Conservation (phyloP, 2,329 filamentous ascomycete species). For the Trichoderma sp. region DNA sequence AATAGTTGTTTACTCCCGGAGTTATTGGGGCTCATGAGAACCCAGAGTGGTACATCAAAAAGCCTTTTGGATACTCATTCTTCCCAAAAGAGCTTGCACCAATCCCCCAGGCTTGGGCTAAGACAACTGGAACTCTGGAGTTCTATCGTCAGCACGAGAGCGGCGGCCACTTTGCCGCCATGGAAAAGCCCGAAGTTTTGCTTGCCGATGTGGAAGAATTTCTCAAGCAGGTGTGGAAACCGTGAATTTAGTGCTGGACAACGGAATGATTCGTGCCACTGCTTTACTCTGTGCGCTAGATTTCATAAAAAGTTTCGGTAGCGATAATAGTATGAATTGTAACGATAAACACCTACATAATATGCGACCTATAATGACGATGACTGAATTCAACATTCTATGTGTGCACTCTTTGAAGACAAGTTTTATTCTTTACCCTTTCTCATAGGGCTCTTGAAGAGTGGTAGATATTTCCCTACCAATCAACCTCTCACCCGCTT, state of each 20-base stretch:
- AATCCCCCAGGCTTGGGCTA: conserved; percentile 11
- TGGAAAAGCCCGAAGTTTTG: conserved; percentile 13
- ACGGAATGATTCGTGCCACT: background rate
- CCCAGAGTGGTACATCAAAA: conserved; percentile 10
- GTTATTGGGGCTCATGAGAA: conserved; percentile 15
- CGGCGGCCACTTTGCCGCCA: conserved; percentile 20
- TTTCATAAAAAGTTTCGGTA: background rate
- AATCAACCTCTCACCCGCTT: background rate
- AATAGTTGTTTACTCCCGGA: conserved; percentile 7
- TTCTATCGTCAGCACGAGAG: conserved; percentile 18
- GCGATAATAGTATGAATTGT: background rate
- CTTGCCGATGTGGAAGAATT: conserved; percentile 24
- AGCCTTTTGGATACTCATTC: conserved; percentile 19
- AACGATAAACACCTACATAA: background rate
- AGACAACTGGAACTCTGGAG: background rate
- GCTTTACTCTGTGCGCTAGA: background rate
- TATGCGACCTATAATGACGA: background rate
- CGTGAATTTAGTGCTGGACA: background rate
- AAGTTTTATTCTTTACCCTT: background rate
- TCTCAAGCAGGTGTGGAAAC: background rate
- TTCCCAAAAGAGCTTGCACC: conserved; percentile 18
- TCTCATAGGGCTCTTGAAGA: background rate
- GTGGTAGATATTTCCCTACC: background rate
- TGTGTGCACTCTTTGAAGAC: too few relatives aligned
- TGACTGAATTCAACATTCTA: background rate